A percentile compares a stretch with the other conserved stretches of the same genome.
Evolutionary conservation across 169 alveolate genomes (phyloP).

Genomic region (Cryptosporidium parvum): DNA sequence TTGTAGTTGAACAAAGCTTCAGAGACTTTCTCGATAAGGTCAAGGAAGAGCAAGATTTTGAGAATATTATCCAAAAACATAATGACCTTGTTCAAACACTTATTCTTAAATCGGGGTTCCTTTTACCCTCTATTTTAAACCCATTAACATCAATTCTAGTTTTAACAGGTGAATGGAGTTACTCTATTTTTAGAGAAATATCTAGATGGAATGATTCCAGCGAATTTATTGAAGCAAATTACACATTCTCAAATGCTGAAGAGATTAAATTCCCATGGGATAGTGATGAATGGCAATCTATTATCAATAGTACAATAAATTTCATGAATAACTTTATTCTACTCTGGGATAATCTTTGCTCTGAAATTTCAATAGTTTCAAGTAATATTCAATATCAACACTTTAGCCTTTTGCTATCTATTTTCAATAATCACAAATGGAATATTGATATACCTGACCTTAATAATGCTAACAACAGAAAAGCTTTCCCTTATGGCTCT

Average conservation of each 20-base stretch:
- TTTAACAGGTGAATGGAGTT: slow-evolving; percentile 53
- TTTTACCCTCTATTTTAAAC: slow-evolving; percentile 35
- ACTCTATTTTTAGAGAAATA: not conserved
- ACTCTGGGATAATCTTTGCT: slow-evolving; percentile 47
- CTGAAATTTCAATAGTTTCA: slow-evolving; percentile 55
- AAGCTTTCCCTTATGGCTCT: not conserved
- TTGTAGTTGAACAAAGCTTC: slow-evolving; percentile 9
- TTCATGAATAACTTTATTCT: slow-evolving; percentile 48
- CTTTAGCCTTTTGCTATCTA: slow-evolving; percentile 20
- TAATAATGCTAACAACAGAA: not conserved
- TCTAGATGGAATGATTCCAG: slow-evolving; percentile 39
- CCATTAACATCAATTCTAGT: slow-evolving; percentile 47
- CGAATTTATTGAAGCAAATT: not conserved
- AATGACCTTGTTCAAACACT: slow-evolving; percentile 44
- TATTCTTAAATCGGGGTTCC: slow-evolving; percentile 29
- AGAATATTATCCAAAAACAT: slow-evolving; percentile 20
- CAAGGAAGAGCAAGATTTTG: slow-evolving; percentile 34
- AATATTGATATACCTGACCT: slow-evolving; percentile 30
- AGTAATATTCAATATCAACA: slow-evolving; percentile 56
- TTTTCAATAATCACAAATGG: slow-evolving; percentile 42
- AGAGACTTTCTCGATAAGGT: slow-evolving; percentile 13
- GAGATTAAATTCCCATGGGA: slow-evolving; percentile 19
- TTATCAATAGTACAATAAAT: not conserved
- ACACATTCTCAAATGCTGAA: not conserved
- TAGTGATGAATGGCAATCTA: slow-evolving; percentile 1